phyloP scores from a whole-genome alignment of 2,329 filamentous ascomycete genomes.

The Aureobasidium sp. region DNA sequence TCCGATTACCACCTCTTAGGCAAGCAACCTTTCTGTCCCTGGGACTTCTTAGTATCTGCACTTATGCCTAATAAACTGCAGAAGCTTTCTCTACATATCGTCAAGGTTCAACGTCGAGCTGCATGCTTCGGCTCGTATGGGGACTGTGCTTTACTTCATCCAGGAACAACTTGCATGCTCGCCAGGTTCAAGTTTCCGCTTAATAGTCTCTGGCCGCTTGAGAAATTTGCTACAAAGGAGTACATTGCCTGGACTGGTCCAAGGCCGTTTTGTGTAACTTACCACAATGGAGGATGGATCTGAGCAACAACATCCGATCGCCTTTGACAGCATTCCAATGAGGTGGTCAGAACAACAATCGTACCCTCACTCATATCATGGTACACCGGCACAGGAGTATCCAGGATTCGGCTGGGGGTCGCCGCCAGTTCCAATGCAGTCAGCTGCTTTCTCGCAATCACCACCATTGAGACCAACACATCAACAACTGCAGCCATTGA shows the following conservation, averaged over 20 bases:
- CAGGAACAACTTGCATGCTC: conserved; percentile 13
- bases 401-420: conserved; percentile 54
- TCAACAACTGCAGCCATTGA: conserved; percentile 58
- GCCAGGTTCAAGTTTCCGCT: background rate
- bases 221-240: background rate
- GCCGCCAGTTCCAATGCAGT: conserved; percentile 52
- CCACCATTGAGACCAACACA: conserved; percentile 45
- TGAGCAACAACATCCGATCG: conserved; percentile 35
- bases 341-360: conserved; percentile 38
- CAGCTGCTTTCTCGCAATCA: conserved; percentile 42
- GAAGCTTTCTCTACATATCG: background rate
- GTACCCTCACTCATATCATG: conserved; percentile 51
- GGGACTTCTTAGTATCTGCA: conserved; percentile 5
- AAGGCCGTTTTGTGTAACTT: background rate
- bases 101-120: conserved; percentile 2
- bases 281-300: conserved; percentile 23
- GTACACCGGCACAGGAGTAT: conserved; percentile 64
- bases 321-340: conserved; percentile 31
- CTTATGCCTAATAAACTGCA: conserved; percentile 8
- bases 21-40: background rate
- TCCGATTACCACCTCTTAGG: background rate
- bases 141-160: conserved; percentile 2
- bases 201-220: background rate
- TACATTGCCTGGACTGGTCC: background rate
- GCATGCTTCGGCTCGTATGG: conserved; percentile 9